Evolutionary conservation across 2,329 filamentous ascomycete species (phyloP).

Genomic region (Aspergillus texensis): DNA sequence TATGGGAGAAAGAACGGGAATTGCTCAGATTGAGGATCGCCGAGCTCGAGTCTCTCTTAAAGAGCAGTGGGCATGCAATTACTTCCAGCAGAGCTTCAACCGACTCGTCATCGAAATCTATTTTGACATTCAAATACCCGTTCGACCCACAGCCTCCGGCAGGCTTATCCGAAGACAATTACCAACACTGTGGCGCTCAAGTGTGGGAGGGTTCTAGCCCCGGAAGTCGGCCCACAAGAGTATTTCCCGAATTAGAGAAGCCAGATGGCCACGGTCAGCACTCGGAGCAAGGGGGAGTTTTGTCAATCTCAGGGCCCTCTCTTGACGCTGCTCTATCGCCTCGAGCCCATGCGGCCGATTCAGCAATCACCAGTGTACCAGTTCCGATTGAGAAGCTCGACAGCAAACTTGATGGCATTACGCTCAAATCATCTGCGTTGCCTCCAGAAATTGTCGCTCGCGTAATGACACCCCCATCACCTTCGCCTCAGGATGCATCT

Average conservation of each 20-base stretch:
- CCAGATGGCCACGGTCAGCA: constrained; percentile 26
- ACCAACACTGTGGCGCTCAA: constrained; percentile 28
- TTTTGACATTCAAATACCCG: constrained; percentile 13
- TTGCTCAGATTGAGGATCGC: constrained; percentile 45
- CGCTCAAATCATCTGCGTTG: constrained; percentile 48
- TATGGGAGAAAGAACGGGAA: constrained; percentile 49
- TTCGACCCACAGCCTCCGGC: constrained; percentile 19
- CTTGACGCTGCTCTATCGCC: constrained; percentile 46
- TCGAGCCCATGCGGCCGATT: constrained; percentile 37
- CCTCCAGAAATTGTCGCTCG: constrained; percentile 47
- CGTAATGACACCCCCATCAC: constrained; percentile 46
- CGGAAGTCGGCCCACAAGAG: constrained; percentile 43
- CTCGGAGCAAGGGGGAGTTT: constrained; percentile 32
- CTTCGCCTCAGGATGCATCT: constrained; percentile 31
- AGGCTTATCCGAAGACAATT: constrained; percentile 4
- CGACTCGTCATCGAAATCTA: constrained; percentile 9
- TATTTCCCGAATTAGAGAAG: constrained; percentile 43
- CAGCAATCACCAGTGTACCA: constrained; percentile 36
- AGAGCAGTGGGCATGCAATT: constrained; percentile 18
- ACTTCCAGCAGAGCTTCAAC: constrained; percentile 16
- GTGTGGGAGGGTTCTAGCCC: constrained; percentile 50
- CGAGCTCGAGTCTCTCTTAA: constrained; percentile 42
- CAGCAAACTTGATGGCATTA: constrained; percentile 50
- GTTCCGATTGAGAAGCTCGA: constrained; percentile 52
- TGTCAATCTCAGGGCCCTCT: constrained; percentile 29